These are phyloP conservation scores for Cyclanthera cordifolia DNA, from an alignment of 306 rosid genomes.

Conservation along the genomic window DNA sequence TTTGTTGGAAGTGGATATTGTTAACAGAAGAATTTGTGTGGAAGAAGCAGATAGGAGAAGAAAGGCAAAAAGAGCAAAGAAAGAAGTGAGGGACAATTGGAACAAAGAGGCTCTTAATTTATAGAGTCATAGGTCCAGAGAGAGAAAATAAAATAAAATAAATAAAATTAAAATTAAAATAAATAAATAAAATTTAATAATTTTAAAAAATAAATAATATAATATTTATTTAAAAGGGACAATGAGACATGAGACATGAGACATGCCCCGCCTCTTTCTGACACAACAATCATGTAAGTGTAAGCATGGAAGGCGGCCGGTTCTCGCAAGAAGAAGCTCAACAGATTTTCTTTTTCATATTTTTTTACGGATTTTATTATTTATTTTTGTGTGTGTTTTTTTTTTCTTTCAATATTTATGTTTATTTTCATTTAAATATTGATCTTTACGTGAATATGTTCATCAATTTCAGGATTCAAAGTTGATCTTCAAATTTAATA, in stretches of 20 bases:
- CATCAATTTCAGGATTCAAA: too few relatives aligned
- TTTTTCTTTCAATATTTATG: too few relatives aligned
- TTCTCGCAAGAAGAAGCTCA: slow-evolving; percentile 37
- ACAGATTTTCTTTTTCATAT: slow-evolving; percentile 13
- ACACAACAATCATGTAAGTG: slow-evolving; percentile 94
- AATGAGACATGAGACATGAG: slow-evolving; percentile 23
- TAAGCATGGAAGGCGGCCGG: slow-evolving; percentile 99
- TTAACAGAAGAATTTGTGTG: slow-evolving; percentile 8
- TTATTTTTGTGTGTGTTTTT: background rate
- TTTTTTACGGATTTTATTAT: background rate
- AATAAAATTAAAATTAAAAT: too few relatives aligned
- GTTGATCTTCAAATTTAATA: too few relatives aligned
- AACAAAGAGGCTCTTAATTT: slow-evolving; percentile 44
- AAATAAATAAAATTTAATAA: background rate
- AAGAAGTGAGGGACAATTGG: slow-evolving; percentile 49
- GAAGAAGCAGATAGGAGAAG: background rate
- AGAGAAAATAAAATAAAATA: background rate
- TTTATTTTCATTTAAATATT: too few relatives aligned
- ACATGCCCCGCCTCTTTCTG: slow-evolving; percentile 68
- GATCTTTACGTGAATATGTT: too few relatives aligned
- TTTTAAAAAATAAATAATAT: background rate
- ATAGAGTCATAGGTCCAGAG: slow-evolving; percentile 36
- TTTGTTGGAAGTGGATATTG: background rate
- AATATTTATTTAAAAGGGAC: background rate
- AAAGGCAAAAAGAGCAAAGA: slow-evolving; percentile 7